Evolutionary conservation across 345 rosid species (phyloP).

Genomic region (Lenwebbia sp.): DNA sequence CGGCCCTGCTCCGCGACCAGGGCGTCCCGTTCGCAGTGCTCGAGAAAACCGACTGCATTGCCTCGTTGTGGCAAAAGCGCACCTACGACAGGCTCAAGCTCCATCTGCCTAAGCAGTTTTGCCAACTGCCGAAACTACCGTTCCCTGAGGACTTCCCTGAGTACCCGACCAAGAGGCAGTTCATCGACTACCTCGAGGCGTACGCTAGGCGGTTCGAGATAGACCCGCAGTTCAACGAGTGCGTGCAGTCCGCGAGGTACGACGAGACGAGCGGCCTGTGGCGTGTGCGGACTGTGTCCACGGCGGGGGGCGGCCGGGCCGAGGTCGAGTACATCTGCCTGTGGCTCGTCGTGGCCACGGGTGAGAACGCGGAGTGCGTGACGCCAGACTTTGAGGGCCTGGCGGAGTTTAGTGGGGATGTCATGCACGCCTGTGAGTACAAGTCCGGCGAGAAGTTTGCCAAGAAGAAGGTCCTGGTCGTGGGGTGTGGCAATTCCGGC

Average conservation of each 20-base stretch:
- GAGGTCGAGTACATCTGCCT: conserved; percentile 84
- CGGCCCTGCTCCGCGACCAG: conserved; percentile 67
- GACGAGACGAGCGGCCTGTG: conserved; percentile 77
- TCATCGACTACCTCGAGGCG: conserved; percentile 62
- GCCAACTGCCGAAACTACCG: conserved; percentile 69
- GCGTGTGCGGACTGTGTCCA: conserved; percentile 57
- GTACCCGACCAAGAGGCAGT: conserved; percentile 61
- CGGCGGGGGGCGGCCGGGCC: conserved; percentile 3
- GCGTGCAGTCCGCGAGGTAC: conserved; percentile 68
- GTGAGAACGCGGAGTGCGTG: conserved; percentile 83
- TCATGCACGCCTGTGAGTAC: conserved; percentile 61
- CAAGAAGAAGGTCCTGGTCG: conserved; percentile 67
- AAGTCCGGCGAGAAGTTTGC: conserved; percentile 68
- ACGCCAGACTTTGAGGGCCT: conserved; percentile 69
- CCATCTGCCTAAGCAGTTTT: conserved; percentile 77
- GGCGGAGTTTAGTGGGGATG: conserved; percentile 52
- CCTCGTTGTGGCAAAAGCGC: conserved; percentile 73
- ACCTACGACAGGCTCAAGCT: conserved; percentile 81
- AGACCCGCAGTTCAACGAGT: conserved; percentile 71
- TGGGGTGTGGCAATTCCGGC: conserved; percentile 96
- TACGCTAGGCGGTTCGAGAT: conserved; percentile 55
- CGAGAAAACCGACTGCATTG: conserved; percentile 76
- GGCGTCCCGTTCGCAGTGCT: conserved; percentile 65
- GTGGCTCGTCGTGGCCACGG: conserved; percentile 96
- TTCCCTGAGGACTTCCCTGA: conserved; percentile 72